Percentiles rank a stretch among this genome's conserved stretches.
phyloP scores from a whole-genome alignment of 192 early-diverging fungal species.

The Hyaloraphidium curvatum region DNA sequence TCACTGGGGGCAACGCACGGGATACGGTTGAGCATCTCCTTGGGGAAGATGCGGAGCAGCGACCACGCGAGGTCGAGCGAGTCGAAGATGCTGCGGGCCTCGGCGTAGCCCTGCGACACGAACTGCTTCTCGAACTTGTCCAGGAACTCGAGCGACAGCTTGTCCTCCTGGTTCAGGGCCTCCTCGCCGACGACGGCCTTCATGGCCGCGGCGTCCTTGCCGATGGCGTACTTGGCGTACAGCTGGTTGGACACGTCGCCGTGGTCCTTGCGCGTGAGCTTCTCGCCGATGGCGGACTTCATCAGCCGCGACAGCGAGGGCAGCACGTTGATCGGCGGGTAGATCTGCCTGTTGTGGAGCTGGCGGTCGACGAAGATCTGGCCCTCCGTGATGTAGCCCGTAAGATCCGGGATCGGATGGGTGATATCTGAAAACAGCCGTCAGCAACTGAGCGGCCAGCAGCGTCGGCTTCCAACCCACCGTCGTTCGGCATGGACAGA shows the following conservation, averaged over 20 bases:
- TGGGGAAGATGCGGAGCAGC: slow-evolving; percentile 96
- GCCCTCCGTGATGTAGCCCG: slow-evolving; percentile 98
- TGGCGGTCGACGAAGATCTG: slow-evolving; percentile 99
- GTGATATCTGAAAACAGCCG: slow-evolving; percentile 79
- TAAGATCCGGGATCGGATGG: slow-evolving; percentile 98
- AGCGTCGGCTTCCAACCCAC: too few relatives aligned
- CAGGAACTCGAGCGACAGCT: slow-evolving; percentile 90
- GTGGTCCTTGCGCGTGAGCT: slow-evolving; percentile 93
- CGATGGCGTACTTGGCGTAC: slow-evolving; percentile 99
- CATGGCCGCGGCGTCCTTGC: slow-evolving; percentile 95
- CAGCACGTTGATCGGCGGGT: slow-evolving; percentile 98
- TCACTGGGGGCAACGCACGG: too few relatives aligned
- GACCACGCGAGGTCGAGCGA: slow-evolving; percentile 97
- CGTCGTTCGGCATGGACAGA: slow-evolving; percentile 99
- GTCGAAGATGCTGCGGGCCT: slow-evolving; percentile 91
- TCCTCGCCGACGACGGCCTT: slow-evolving; percentile 99
- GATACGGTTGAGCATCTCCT: slow-evolving; percentile 98
- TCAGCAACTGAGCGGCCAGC: too few relatives aligned
- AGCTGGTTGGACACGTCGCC: slow-evolving; percentile 98
- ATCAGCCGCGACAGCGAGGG: slow-evolving; percentile 97
- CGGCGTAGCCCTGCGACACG: slow-evolving; percentile 87
- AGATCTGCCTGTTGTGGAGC: slow-evolving; percentile 96
- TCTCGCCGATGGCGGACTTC: slow-evolving; percentile 98
- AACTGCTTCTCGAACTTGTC: slow-evolving; percentile 98
- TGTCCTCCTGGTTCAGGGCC: slow-evolving; percentile 94